Base-by-base conservation (phyloP, 1,284 basidiomycete species). In the Ceratobasidium sp. region DNA sequence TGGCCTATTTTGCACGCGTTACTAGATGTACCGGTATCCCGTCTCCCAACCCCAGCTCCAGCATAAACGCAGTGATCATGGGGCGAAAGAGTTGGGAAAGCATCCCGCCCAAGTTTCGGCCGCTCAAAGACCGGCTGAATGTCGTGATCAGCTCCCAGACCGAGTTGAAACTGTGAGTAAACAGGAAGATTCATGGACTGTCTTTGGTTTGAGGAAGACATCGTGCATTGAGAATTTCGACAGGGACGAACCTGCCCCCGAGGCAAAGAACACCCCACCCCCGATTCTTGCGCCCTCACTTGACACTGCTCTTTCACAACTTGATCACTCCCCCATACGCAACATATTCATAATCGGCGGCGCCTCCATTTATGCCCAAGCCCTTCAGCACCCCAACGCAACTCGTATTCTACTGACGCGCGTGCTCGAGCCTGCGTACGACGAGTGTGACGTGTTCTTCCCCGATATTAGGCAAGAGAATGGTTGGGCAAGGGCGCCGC, bases 31-130 rank as follows among this genome's bases (percentile, higher is more conserved):
- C 92, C 56, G 89, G 90, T 29, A 85, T 87, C 8, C 37, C 56
- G 52, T 32, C n/a, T 15, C 25, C 52, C 11, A 49, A 17, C 52
- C 44, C 76, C 59, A 37, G 78, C 77, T 13, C 17, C 11, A 34
- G 6, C 37, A 84, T 84, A 76, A 99, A 99, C 83, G 91, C 90
- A 1, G 92, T 99, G 49, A 86, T 99, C 77, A 99, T 99, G 98
- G 98, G 98, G 6, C 88, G 97, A 65, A 97, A 95, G 81, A 98
- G 96, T 22, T 99, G 98, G 98, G 95, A 98, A 83, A 95, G 95
- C 82, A 99, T 99, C 77, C 97, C 98, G n/a, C 80, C 82, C 7
- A 94, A 91, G 83, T 95, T 94, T 85, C 89, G 94, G 78, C 98
- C 98, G 1, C 87, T 99, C 34, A 86, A 88, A 57, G 89, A 88